These are phyloP conservation scores for Trypanosoma conorhini DNA, from an alignment of 208 protist genomes.

Conservation along the genomic window DNA sequence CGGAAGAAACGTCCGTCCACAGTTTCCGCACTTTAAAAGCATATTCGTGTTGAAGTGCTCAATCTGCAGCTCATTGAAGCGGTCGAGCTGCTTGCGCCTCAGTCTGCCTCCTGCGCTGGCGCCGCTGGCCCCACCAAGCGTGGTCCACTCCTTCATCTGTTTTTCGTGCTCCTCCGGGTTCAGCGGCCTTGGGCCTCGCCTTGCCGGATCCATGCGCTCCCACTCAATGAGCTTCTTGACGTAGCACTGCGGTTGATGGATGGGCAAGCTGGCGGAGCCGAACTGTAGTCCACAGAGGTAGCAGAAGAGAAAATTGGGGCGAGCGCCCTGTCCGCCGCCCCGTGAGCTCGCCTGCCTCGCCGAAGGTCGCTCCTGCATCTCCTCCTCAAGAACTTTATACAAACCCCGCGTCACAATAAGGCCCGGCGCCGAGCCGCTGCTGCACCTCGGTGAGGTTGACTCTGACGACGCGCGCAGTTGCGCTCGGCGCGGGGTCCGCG, in stretches of 20 bases:
- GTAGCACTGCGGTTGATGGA: constrained; percentile 93
- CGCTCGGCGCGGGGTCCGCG: neutral
- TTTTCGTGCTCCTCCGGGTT: constrained; percentile 64
- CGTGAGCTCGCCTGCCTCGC: constrained; percentile 4
- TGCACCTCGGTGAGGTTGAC: neutral
- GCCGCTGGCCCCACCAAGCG: neutral
- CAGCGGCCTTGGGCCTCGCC: constrained; percentile 72
- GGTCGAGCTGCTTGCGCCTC: constrained; percentile 38
- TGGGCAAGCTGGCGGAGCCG: constrained; percentile 74
- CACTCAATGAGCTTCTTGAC: constrained; percentile 90
- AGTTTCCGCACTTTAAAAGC: constrained; percentile 84
- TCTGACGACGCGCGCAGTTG: neutral
- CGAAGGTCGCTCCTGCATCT: constrained; percentile 29
- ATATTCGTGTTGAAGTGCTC: constrained; percentile 70
- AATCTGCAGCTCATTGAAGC: constrained; percentile 82
- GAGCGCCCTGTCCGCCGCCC: constrained; percentile 20
- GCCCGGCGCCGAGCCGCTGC: constrained; percentile 10
- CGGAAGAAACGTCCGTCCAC: constrained; percentile 90
- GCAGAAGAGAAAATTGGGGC: constrained; percentile 84
- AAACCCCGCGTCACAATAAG: constrained; percentile 76
- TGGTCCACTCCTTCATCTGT: constrained; percentile 36
- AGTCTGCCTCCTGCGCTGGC: constrained; percentile 9
- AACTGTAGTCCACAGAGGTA: constrained; percentile 93
- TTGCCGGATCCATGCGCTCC: constrained; percentile 73
- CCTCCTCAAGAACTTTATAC: constrained; percentile 70